Conservation (phyloP, 768 basidiomycete species). For the Lactarius sp. region DNA sequence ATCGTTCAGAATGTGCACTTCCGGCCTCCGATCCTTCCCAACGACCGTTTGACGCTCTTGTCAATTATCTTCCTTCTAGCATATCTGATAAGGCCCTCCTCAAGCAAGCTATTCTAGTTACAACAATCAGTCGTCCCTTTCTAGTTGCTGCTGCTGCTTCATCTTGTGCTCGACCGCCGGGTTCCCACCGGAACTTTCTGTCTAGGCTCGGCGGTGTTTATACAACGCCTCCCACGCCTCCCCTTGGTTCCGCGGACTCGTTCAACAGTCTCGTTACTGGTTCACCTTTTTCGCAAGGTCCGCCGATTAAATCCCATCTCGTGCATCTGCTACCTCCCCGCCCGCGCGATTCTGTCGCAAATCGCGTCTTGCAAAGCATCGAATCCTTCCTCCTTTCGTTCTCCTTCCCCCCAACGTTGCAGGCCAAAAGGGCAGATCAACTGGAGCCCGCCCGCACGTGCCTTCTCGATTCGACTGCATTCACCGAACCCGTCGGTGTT, state of each 20-base stretch:
- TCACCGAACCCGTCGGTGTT: slow-evolving; percentile 16
- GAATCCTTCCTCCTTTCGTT: slow-evolving; percentile 39
- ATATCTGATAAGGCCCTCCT: slow-evolving; percentile 35
- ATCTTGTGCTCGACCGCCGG: slow-evolving; percentile 3
- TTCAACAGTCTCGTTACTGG: slow-evolving; percentile 11
- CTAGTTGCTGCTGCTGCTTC: slow-evolving; percentile 28
- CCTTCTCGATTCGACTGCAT: slow-evolving; percentile 18
- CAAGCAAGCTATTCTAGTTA: slow-evolving; percentile 39
- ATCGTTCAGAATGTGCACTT: slow-evolving; percentile 14
- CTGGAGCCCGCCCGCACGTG: slow-evolving; percentile 9
- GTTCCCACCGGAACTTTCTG: slow-evolving; percentile 4
- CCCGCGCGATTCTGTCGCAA: slow-evolving; percentile 26
- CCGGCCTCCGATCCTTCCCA: slow-evolving; percentile 33
- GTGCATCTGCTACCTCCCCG: slow-evolving; percentile 33
- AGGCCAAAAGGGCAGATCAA: not conserved
- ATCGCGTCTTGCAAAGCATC: slow-evolving; percentile 33
- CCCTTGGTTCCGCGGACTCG: slow-evolving; percentile 25
- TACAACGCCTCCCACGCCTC: slow-evolving; percentile 27
- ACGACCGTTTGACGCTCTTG: slow-evolving; percentile 37
- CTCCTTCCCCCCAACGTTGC: slow-evolving; percentile 26
- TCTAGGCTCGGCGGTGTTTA: slow-evolving; percentile 23
- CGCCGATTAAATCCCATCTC: slow-evolving; percentile 29
- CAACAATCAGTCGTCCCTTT: slow-evolving; percentile 37
- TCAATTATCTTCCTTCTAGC: slow-evolving; percentile 35
- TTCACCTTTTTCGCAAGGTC: not conserved